phyloP scores from a whole-genome alignment of 495 filamentous ascomycete genomes.

The Mycothermus thermophilus region DNA sequence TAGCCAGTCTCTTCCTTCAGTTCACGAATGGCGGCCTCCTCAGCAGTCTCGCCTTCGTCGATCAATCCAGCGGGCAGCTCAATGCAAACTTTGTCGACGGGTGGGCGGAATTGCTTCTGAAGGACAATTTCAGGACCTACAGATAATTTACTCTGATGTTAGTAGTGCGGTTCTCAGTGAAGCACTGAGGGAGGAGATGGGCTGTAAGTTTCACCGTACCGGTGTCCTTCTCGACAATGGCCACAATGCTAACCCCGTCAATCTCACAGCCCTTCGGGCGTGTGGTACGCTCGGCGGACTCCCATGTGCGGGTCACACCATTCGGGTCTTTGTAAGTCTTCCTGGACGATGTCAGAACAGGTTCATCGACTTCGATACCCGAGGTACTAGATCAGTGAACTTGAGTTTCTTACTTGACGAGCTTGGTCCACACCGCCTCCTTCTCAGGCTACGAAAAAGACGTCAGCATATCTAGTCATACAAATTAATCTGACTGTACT shows the following conservation, averaged over 20 bases:
- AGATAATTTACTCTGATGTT: too few species aligned
- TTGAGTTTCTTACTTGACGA: conserved; percentile 22
- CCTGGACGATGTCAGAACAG: conserved; percentile 23
- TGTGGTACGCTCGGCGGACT: conserved; percentile 65
- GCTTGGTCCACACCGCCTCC: conserved; percentile 64
- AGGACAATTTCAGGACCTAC: conserved; percentile 60
- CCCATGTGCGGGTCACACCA: conserved; percentile 59
- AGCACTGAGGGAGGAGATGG: too few species aligned
- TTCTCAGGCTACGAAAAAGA: conserved; percentile 18
- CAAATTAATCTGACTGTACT: too few species aligned
- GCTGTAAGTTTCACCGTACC: too few species aligned
- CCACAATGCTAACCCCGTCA: conserved; percentile 83
- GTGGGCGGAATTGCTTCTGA: conserved; percentile 81
- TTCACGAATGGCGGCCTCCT: conserved; percentile 72
- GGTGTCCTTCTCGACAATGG: conserved; percentile 60
- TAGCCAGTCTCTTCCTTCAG: conserved; percentile 93
- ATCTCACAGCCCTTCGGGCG: conserved; percentile 54
- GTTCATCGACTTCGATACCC: background rate
- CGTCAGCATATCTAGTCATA: background rate
- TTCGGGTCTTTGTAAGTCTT: conserved; percentile 61
- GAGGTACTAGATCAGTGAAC: too few species aligned
- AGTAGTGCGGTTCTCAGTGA: too few species aligned
- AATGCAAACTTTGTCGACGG: conserved; percentile 61
- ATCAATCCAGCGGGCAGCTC: conserved; percentile 81
- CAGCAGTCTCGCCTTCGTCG: conserved; percentile 66